Base-by-base conservation (phyloP, 2,329 filamentous ascomycete genomes). In the Colletotrichum ledebouriae region DNA sequence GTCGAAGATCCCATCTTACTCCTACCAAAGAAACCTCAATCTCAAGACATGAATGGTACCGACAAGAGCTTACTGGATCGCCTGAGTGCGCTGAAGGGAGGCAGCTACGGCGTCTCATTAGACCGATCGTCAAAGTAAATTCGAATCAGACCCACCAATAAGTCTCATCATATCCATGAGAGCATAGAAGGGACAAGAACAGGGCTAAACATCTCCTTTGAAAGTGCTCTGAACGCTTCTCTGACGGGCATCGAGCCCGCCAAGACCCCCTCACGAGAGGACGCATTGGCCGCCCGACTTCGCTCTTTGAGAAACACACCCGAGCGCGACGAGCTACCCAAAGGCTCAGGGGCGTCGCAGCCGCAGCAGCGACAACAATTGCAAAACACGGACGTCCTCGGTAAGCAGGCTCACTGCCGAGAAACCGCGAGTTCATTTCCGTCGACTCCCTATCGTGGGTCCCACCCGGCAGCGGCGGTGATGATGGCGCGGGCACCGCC, bases 31-130 rank as follows among this genome's bases (percentile, higher is more conserved):
- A 22, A 33, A n/a, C 13, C 33, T 10, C 34, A 4, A n/a, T 33
- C 42, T 41, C 34, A 22, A 13, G 9, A 22, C 15, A 69, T 69
- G 66, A 52, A 47, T 44, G 39, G 57, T 17, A 25, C 57, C 34
- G 85, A 87, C 71, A 81, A 78, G 68, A 82, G 82, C 20, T 77
- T 89, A 25, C 77, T 88, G 22, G 83, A 86, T 64, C 83, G 87
- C 34, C 79, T 89, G 34, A 86, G 86, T 59, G 86, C 86, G 10
- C 77, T 89, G 42, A 82, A 83, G 75, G 73, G 77, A 70, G 72
- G 83, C 80, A 58, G 69, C 22, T 25, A 60, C 17, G 60, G 64
- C 15, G 66, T 71, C 13, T 68, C 68, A 29, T 50, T 71, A 57
- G 77, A 78, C 20, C 67, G 72, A 20, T 74, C 80, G 17, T 72